Evolutionary conservation across 176 grass and related monocot species (phyloP), one percentile per base, ranked within the genome.

Genomic region (Microstegium vimineum): DNA sequence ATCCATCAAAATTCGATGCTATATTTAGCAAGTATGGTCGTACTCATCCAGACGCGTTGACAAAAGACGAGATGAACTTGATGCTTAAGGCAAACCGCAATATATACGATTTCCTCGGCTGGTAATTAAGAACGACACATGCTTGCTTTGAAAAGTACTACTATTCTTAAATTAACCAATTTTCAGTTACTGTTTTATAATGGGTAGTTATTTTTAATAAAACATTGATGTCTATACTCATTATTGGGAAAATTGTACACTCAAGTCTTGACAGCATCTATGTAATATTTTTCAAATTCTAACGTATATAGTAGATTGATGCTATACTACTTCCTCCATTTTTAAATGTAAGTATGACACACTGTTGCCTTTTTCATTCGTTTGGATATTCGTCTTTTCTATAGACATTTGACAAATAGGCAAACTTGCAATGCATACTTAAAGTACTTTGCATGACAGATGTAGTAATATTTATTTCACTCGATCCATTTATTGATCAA

Each of bases 1-100:
- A 83, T 43, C 91, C 91, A 85, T 74, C 85, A 38, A 90, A 90
- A 34, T 85, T 93, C 0, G 88, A 93, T 65, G 82, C 85, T 36
- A 64, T 93, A 63, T 93, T 90, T 74, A 93, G 88, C 70, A 93
- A 93, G 76, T 93, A 90, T 34, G 88, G 81, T 6, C 49, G 45
- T 77, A 76, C 85, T 34, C 85, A 85, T 6, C 45, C 85, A 70
- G 82, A 93, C 57, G 88, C 91, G 23, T 74, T 93, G 71, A 88
- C 88, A 28, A 76, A 78, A 57, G 79, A 88, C 6, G 88, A 90
- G 66, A 18, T 93, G 22, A 46, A 6, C 13, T 30, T 59, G 13
- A 93, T 93, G 88, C 73, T 90, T 23, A 69, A 84, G 82, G 78
- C 61, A 63, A 93, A 93, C 46, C 81, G 84, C 17, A 85, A 93